Conservation (phyloP, 176 grass and related monocot species). For the Urochloa ruziziensis region DNA sequence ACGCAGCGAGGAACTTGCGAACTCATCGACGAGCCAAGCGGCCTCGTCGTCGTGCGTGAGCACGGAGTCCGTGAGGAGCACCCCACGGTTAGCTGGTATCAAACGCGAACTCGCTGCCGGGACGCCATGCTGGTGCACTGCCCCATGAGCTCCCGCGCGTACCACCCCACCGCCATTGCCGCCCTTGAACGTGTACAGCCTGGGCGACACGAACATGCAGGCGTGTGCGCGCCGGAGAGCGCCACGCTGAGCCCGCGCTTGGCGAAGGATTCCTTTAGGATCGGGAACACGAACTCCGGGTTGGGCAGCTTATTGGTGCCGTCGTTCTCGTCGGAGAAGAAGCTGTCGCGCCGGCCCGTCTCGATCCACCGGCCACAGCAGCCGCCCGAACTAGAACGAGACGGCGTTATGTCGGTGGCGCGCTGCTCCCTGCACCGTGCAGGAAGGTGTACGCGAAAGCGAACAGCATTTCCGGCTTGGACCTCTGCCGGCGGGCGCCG, state of each 20-base stretch:
- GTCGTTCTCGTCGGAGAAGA: background rate
- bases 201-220: background rate
- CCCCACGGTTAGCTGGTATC: background rate
- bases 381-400: conserved; percentile 1
- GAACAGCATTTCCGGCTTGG: no score
- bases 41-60: background rate
- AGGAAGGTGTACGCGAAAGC: no score
- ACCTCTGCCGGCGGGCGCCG: no score
- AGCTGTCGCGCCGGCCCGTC: no score
- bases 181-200: background rate
- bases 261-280: background rate
- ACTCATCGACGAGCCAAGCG: no score
- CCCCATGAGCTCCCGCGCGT: background rate
- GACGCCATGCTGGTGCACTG: background rate
- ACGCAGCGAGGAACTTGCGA: conserved; percentile 15
- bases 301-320: background rate
- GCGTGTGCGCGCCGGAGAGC: conserved; percentile 56
- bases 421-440: background rate
- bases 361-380: no score
- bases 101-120: background rate
- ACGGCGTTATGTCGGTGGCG: background rate
- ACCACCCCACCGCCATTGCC: background rate
- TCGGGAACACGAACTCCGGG: background rate
- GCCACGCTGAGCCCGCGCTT: background rate
- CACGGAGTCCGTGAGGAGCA: background rate